Evolutionary conservation across 345 rosid genomes (phyloP).

Genomic region (Sisymbrium irio): DNA sequence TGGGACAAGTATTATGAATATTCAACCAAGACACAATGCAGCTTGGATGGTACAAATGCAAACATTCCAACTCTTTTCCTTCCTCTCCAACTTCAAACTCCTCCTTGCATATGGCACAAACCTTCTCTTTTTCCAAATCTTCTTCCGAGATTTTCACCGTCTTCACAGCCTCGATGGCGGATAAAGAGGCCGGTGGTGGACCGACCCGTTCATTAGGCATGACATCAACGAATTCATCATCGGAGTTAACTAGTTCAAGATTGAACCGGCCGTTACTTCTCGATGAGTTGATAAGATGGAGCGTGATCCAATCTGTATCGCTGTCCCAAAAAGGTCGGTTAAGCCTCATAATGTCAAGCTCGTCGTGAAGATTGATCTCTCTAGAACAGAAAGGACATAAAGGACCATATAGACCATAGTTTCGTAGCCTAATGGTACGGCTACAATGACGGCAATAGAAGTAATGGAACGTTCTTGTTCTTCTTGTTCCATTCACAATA

Average conservation of each 20-base stretch:
- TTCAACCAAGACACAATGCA: constrained; percentile 77
- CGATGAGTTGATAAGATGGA: constrained; percentile 37
- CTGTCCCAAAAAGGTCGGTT: constrained; percentile 43
- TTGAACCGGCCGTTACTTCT: constrained; percentile 1
- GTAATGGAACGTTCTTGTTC: constrained; percentile 65
- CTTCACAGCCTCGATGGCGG: constrained; percentile 54
- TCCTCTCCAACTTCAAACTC: constrained; percentile 55
- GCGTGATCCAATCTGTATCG: constrained; percentile 56
- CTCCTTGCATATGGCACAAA: constrained; percentile 79
- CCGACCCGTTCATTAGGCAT: constrained; percentile 38
- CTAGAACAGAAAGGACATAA: constrained; percentile 55
- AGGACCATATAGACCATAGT: constrained; percentile 36
- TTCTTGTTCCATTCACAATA: constrained; percentile 49
- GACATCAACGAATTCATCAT: constrained; percentile 24
- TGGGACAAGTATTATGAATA: constrained; percentile 70
- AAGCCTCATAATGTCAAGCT: constrained; percentile 51
- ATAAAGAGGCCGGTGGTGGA: constrained; percentile 47
- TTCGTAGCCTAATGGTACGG: constrained; percentile 46
- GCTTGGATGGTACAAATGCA: constrained; percentile 64
- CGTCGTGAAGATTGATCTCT: constrained; percentile 39
- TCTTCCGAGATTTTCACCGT: constrained; percentile 34
- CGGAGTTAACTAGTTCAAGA: constrained; percentile 3
- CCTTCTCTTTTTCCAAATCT: constrained; percentile 35
- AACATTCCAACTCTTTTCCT: constrained; percentile 57
- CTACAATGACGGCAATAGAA: constrained; percentile 68